These are phyloP conservation scores for Dipodascus albidus DNA, from an alignment of 805 yeast species.

Conservation along the genomic window DNA sequence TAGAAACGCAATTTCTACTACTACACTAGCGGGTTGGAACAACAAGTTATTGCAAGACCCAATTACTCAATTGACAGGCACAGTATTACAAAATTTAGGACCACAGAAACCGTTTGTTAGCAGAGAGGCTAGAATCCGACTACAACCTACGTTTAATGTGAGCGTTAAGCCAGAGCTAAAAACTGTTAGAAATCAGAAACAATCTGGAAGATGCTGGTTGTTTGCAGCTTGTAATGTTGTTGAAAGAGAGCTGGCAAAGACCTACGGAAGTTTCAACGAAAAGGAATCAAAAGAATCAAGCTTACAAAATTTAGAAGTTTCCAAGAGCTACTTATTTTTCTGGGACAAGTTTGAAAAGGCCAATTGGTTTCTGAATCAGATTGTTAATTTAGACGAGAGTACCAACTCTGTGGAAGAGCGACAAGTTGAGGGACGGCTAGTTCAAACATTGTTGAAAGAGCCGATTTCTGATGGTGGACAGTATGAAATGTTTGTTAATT, in stretches of 20 bases:
- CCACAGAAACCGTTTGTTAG: not conserved
- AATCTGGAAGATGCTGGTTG: conserved; percentile 81
- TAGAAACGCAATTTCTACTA: not conserved
- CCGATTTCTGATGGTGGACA: conserved; percentile 84
- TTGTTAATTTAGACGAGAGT: conserved; percentile 24
- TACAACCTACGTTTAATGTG: not conserved
- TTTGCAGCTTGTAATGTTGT: conserved; percentile 73
- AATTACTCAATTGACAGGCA: not conserved
- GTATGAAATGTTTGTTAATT: conserved; percentile 69
- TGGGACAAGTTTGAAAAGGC: conserved; percentile 81
- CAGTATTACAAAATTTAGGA: not conserved
- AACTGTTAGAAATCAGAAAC: conserved; percentile 65
- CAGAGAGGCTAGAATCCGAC: not conserved
- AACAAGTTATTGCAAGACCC: not conserved
- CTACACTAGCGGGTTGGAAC: not conserved
- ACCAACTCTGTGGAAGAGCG: conserved; percentile 49
- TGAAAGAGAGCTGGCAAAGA: conserved; percentile 49
- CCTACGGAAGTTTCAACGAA: conserved; percentile 25
- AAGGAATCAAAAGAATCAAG: conserved; percentile 21
- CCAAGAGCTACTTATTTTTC: conserved; percentile 71
- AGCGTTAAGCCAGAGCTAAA: not conserved
- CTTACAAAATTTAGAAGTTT: conserved; percentile 56
- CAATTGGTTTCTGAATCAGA: conserved; percentile 67
- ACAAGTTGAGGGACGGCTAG: conserved; percentile 55
- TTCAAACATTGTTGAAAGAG: conserved; percentile 50